A percentile compares a stretch with the other conserved stretches of the same genome.
These are phyloP conservation scores for Chlamydomonas asymmetrica DNA, from an alignment of 139 green algal genomes.

Conservation along the genomic window DNA sequence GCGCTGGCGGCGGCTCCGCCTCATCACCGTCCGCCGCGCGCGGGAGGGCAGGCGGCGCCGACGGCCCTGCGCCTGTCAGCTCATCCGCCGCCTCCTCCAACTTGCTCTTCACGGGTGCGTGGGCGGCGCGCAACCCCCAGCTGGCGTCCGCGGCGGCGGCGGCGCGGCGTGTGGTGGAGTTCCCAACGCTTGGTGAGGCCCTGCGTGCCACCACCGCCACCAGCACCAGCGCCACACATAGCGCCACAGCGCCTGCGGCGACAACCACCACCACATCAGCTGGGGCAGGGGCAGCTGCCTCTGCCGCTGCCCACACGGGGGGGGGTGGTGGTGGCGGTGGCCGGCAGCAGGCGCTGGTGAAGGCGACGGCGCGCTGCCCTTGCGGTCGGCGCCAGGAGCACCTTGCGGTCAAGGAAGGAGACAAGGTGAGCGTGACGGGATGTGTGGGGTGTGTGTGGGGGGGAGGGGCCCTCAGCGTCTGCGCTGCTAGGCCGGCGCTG, in stretches of 20 bases:
- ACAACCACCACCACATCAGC: too few relatives aligned
- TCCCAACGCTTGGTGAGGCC: constrained; percentile 27
- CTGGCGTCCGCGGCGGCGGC: background rate
- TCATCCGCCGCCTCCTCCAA: constrained; percentile 9
- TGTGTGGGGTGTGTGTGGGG: background rate
- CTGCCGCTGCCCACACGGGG: background rate
- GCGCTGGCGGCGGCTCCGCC: background rate
- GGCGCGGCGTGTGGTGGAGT: constrained; percentile 7
- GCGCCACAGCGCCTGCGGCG: constrained; percentile 9
- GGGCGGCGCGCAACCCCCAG: background rate
- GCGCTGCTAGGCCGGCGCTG: background rate
- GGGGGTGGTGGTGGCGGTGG: too few relatives aligned
- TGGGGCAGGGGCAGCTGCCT: background rate
- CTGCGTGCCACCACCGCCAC: too few relatives aligned
- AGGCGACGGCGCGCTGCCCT: constrained; percentile 47
- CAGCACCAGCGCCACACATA: background rate
- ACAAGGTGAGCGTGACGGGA: constrained; percentile 3
- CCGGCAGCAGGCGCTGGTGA: background rate
- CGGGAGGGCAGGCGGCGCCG: background rate
- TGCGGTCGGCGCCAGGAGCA: constrained; percentile 62
- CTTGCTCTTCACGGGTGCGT: background rate
- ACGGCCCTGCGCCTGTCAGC: background rate
- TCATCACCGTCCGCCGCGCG: background rate
- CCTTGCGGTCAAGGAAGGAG: constrained; percentile 36
- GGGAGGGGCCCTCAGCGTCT: background rate